Evolutionary conservation across 1,284 basidiomycete species (phyloP).

Genomic region (Boletus sp.): DNA sequence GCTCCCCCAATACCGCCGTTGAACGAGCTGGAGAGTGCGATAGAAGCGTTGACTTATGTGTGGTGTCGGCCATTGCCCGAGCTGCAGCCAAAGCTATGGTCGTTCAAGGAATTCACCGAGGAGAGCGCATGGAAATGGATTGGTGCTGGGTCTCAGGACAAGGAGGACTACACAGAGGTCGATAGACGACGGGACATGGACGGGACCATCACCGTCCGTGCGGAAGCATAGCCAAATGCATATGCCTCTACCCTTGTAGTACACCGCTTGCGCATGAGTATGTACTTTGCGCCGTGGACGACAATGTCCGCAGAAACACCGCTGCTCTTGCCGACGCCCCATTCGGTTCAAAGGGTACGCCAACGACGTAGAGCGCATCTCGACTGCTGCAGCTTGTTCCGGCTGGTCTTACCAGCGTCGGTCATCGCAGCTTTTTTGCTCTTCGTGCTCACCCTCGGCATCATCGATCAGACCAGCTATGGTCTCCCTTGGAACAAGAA

Average conservation of each 20-base stretch:
- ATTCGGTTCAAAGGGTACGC: not conserved
- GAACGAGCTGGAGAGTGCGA: conserved; percentile 39
- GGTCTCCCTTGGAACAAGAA: conserved; percentile 21
- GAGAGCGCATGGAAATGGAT: conserved; percentile 78
- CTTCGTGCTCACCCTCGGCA: conserved; percentile 44
- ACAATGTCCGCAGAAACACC: conserved; percentile 19
- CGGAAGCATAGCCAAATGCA: not conserved
- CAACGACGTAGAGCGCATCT: conserved; percentile 3
- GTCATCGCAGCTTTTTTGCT: conserved; percentile 47
- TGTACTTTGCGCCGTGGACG: no score
- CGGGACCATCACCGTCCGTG: conserved; percentile 20
- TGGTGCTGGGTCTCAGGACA: conserved; percentile 38
- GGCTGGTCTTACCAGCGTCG: conserved; percentile 20
- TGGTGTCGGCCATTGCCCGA: conserved; percentile 51
- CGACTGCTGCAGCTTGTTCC: not conserved
- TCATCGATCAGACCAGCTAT: conserved; percentile 21
- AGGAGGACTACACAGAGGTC: conserved; percentile 51
- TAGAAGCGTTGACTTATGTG: conserved; percentile 71
- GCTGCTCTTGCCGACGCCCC: conserved; percentile 10
- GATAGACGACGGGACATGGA: conserved; percentile 44
- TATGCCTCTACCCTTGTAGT: not conserved
- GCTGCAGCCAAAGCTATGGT: conserved; percentile 72
- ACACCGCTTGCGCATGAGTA: not conserved
- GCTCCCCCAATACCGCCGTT: conserved; percentile 46
- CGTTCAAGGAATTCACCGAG: conserved; percentile 71